Evolutionary conservation across 1,284 basidiomycete species (phyloP).

Genomic region (Calocybe gambosa): DNA sequence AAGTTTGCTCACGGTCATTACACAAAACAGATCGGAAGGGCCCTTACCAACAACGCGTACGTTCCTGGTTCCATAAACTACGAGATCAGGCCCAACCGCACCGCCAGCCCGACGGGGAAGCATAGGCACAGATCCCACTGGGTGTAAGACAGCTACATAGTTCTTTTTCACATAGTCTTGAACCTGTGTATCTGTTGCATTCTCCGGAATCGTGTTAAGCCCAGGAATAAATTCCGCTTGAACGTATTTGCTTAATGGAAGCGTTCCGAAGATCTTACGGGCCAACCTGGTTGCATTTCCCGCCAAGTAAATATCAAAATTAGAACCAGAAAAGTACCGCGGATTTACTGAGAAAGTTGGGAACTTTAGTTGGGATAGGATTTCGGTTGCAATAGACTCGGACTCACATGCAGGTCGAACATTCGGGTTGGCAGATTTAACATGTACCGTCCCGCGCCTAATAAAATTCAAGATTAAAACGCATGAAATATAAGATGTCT

Average conservation of each 20-base stretch:
- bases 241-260: conserved; percentile 3
- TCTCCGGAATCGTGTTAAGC: conserved; percentile 5
- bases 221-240: conserved; percentile 8
- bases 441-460: conserved; percentile 15
- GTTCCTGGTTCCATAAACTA: conserved; percentile 13
- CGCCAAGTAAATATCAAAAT: conserved; percentile 9
- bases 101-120: conserved; percentile 12
- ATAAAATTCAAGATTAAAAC: not conserved
- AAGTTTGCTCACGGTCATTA: not conserved
- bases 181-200: conserved; percentile 7
- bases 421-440: conserved; percentile 11
- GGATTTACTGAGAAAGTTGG: conserved; percentile 8
- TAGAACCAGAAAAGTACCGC: conserved; percentile 5
- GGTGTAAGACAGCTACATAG: conserved; percentile 9
- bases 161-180: conserved; percentile 2
- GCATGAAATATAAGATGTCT: not conserved
- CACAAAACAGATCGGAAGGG: not conserved
- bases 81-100: conserved; percentile 13
- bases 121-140: conserved; percentile 14
- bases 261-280: conserved; percentile 9
- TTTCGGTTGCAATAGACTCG: too few species aligned
- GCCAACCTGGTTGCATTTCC: conserved; percentile 11
- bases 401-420: conserved; percentile 11
- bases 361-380: not conserved
- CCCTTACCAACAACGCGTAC: conserved; percentile 13